phyloP scores from a whole-genome alignment of 2,329 filamentous ascomycete species.

The Fragosphaeria purpurea region DNA sequence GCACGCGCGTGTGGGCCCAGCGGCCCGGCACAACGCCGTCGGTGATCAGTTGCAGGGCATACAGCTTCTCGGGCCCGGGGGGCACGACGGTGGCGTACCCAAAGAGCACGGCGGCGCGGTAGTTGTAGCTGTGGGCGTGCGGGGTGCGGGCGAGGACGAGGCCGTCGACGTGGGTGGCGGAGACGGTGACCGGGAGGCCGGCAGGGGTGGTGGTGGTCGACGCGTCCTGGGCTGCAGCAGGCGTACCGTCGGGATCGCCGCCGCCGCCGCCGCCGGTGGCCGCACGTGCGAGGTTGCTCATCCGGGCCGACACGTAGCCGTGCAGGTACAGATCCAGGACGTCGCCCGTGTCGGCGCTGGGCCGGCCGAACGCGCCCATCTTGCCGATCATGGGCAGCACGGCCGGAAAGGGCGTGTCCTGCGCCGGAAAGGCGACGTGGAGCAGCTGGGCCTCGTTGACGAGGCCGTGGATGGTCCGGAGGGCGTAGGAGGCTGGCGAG shows the following conservation, averaged over 20 bases:
- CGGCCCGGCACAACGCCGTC: conserved; percentile 59
- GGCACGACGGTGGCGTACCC: conserved; percentile 61
- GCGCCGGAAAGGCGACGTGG: conserved; percentile 66
- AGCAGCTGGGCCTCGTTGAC: conserved; percentile 66
- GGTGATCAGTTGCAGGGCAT: conserved; percentile 70
- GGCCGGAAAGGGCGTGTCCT: conserved; percentile 59
- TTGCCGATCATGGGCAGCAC: conserved; percentile 80
- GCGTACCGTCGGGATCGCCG: too few relatives aligned
- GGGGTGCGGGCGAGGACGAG: conserved; percentile 71
- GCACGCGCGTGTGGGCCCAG: conserved; percentile 59
- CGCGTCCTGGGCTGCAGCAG: conserved; percentile 1
- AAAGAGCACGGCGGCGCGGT: conserved; percentile 69
- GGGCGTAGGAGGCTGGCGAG: conserved; percentile 55
- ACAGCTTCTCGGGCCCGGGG: conserved; percentile 60
- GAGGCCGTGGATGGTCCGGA: conserved; percentile 62
- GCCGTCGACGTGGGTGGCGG: conserved; percentile 68
- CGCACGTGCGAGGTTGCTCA: conserved; percentile 55
- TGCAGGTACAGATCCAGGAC: conserved; percentile 72
- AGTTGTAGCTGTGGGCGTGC: conserved; percentile 77
- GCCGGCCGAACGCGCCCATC: conserved; percentile 60
- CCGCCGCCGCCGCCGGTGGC: conserved; percentile 4
- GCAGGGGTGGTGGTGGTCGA: not conserved
- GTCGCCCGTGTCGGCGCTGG: conserved; percentile 50
- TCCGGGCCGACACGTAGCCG: conserved; percentile 69
- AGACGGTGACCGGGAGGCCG: conserved; percentile 57